A percentile compares a stretch with the other conserved stretches of the same genome.
These are phyloP conservation scores for Drechslerella coelobrocha DNA, from an alignment of 2,329 filamentous ascomycete genomes.

Conservation along the genomic window DNA sequence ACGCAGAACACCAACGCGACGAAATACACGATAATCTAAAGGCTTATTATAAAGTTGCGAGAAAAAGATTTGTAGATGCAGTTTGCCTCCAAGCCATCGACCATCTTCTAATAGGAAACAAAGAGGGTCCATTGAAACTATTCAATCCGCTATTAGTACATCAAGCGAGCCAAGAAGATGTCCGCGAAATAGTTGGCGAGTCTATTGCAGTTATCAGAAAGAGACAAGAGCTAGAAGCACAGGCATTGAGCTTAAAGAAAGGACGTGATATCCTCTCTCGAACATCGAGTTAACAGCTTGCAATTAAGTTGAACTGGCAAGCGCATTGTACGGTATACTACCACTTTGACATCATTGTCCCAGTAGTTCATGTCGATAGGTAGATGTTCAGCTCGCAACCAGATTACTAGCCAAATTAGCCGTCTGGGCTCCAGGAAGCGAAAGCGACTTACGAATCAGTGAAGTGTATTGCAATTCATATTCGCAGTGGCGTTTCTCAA, in stretches of 20 bases:
- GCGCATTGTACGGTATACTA: too few relatives aligned
- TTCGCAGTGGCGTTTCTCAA: too few relatives aligned
- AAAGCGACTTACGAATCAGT: too few relatives aligned
- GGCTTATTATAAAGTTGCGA: constrained; percentile 68
- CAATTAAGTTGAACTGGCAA: too few relatives aligned
- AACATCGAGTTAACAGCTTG: not conserved
- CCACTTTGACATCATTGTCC: too few relatives aligned
- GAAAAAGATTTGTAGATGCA: constrained; percentile 68
- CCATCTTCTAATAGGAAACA: constrained; percentile 61
- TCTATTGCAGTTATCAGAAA: not conserved
- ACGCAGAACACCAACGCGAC: constrained; percentile 59
- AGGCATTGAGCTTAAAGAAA: not conserved
- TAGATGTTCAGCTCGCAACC: too few relatives aligned
- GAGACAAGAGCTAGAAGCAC: not conserved
- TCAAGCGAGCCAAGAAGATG: not conserved
- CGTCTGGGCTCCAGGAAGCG: too few relatives aligned
- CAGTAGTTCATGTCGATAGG: too few relatives aligned
- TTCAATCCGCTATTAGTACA: constrained; percentile 59
- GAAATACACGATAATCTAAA: constrained; percentile 67
- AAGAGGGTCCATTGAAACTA: constrained; percentile 63
- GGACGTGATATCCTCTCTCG: not conserved
- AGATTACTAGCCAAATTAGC: too few relatives aligned
- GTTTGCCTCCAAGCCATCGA: constrained; percentile 67
- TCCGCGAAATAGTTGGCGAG: not conserved
- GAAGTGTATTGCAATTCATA: too few relatives aligned